Percentiles rank a stretch among this genome's conserved stretches.
Conservation (phyloP, 192 early-diverging fungal species). For the Geranomyces variabilis region DNA sequence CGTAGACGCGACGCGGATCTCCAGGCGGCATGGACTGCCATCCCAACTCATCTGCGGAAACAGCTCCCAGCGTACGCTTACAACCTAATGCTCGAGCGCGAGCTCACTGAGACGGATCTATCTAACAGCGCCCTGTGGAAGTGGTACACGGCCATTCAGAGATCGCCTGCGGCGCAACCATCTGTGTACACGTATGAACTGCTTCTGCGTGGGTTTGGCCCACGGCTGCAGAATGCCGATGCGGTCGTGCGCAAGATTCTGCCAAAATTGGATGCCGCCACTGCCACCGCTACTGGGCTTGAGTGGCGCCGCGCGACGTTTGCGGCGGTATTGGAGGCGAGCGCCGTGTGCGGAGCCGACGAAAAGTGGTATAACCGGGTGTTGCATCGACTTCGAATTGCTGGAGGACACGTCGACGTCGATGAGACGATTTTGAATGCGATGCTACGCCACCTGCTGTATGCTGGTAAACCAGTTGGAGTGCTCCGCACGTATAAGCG, state of each 20-base stretch:
- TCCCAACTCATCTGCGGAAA: not conserved
- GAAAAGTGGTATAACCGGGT: conserved; percentile 17
- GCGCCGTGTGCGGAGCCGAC: conserved; percentile 12
- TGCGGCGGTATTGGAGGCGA: conserved; percentile 13
- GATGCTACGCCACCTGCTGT: conserved; percentile 9
- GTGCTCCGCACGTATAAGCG: conserved; percentile 8
- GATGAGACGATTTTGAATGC: conserved; percentile 8
- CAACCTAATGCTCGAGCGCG: conserved; percentile 8
- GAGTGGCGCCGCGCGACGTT: conserved; percentile 17
- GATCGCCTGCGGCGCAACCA: not conserved
- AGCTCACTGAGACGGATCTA: not conserved
- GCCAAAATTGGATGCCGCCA: not conserved
- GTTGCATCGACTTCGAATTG: not conserved
- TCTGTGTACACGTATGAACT: conserved; percentile 19
- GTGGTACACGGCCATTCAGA: conserved; percentile 4
- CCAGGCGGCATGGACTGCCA: not conserved
- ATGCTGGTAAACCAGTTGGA: not conserved
- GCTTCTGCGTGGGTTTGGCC: conserved; percentile 3
- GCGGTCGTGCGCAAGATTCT: conserved; percentile 11
- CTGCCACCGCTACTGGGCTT: not conserved
- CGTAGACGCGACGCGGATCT: not conserved
- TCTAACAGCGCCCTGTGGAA: conserved; percentile 21
- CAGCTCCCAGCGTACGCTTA: conserved; percentile 8
- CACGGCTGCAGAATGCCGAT: conserved; percentile 4
- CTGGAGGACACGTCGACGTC: not conserved